These are phyloP conservation scores for Flagelloscypha sp. DNA, from an alignment of 768 basidiomycete species.

Conservation along the genomic window DNA sequence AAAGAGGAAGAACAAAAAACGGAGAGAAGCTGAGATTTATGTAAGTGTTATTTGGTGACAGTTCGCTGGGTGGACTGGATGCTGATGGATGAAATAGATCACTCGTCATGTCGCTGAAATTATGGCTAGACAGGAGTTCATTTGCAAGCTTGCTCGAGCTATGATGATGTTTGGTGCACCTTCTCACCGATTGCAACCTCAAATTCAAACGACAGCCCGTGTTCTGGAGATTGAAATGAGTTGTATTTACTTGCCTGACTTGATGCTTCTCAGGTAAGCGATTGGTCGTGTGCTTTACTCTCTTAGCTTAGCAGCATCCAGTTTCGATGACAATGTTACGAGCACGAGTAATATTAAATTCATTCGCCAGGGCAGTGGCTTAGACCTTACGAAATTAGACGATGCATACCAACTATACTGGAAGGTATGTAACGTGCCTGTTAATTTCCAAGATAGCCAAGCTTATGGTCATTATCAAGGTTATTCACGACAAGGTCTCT, in stretches of 20 bases:
- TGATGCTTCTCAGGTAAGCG: too few species aligned
- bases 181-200: slow-evolving; percentile 73
- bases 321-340: slow-evolving; percentile 73
- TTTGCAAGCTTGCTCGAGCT: slow-evolving; percentile 73
- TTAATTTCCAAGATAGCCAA: neutral
- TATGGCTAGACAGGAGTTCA: slow-evolving; percentile 74
- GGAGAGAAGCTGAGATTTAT: slow-evolving; percentile 70
- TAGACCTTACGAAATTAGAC: slow-evolving; percentile 72
- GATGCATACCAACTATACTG: slow-evolving; percentile 68
- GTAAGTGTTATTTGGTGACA: slow-evolving; percentile 30
- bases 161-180: slow-evolving; percentile 90
- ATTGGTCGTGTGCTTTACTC: too few species aligned
- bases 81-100: slow-evolving; percentile 37
- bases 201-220: slow-evolving; percentile 69
- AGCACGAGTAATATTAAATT: slow-evolving; percentile 78
- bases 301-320: too few species aligned
- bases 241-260: slow-evolving; percentile 52
- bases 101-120: slow-evolving; percentile 80
- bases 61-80: neutral
- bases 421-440: slow-evolving; percentile 44
- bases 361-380: slow-evolving; percentile 59
- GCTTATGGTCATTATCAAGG: slow-evolving; percentile 35
- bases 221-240: slow-evolving; percentile 69
- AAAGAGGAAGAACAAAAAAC: slow-evolving; percentile 39
- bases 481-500: slow-evolving; percentile 75